Evolutionary conservation across 345 rosid species (phyloP), one percentile per base, ranked within the genome.

Genomic region (Carallia pectinifolia): DNA sequence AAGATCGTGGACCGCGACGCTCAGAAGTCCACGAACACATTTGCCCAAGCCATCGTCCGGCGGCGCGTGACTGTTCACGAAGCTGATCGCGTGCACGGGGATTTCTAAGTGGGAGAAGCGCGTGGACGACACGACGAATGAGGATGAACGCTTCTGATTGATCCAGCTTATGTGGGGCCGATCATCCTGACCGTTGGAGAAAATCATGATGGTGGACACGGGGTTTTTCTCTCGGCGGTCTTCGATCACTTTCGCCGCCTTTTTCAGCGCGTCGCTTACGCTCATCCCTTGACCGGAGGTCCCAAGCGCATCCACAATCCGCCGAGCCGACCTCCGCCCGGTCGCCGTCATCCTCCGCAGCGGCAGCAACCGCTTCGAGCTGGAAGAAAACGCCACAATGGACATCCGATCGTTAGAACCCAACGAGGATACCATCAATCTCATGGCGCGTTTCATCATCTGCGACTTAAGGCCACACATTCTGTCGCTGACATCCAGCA

Each of bases 141-240:
- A 67, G 0, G 82, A 63, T 7, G 74, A 78, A 5, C 73, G 75
- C 66, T 85, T 74, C 17, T 78, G 80, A 61, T 74, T 71, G 2
- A 73, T 6, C 6, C 81, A 71, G 71, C 38, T 17, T 17, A 63
- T 56, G 68, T 74, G 77, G 72, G 82, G 74, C 55, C 77, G 74
- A 50, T 80, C 81, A 76, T 83, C 80, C 7, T 81, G 87, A 64
- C 86, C 86, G 76, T 82, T 90, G 7, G 94, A 84, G 30, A 89
- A 64, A 59, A 91, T 77, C 40, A 91, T 65, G 52, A 93, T 80
- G 67, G 78, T 81, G 55, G 96, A 74, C 27, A 79, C 71, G 18
- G 90, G 87, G 77, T 93, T 93, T 83, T 68, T 84, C 80, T 84
- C 85, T 40, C 94, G 87, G 65, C 98, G 90, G 80, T 93, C 98